Conservation (phyloP, 2,329 filamentous ascomycete genomes). For the Fusarium nurragi region DNA sequence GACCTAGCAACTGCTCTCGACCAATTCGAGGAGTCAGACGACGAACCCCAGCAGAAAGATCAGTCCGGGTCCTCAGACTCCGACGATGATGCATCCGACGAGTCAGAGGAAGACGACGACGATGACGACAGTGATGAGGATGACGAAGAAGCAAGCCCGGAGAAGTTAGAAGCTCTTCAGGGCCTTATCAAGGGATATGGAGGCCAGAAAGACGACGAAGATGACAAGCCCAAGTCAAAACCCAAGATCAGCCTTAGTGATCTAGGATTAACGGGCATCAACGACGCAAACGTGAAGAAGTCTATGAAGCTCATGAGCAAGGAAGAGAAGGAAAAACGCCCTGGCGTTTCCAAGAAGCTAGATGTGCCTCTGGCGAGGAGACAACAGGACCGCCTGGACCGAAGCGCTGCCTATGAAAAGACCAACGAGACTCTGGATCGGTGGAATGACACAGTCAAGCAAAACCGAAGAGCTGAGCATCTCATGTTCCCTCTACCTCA, state of each 20-base stretch:
- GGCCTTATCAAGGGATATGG: constrained; percentile 75
- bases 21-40: constrained; percentile 61
- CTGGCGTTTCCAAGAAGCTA: constrained; percentile 70
- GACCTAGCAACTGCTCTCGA: constrained; percentile 67
- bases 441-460: constrained; percentile 95
- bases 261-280: constrained; percentile 74
- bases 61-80: constrained; percentile 57
- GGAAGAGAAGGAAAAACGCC: constrained; percentile 62
- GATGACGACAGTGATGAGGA: constrained; percentile 58
- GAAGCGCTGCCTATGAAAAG: constrained; percentile 85
- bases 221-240: constrained; percentile 58
- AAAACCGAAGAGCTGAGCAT: constrained; percentile 90
- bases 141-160: constrained; percentile 58
- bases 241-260: constrained; percentile 80
- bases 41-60: constrained; percentile 58
- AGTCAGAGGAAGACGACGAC: constrained; percentile 58
- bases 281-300: constrained; percentile 79
- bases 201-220: constrained; percentile 68
- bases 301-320: constrained; percentile 79
- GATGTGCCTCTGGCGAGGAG: constrained; percentile 84
- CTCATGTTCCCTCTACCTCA: constrained; percentile 86
- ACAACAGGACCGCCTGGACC: constrained; percentile 86
- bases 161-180: constrained; percentile 72
- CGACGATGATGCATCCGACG: constrained; percentile 53
- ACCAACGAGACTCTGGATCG: constrained; percentile 89